A percentile compares a stretch with the other conserved stretches of the same genome.
phyloP scores from a whole-genome alignment of 805 yeast genomes.

The Sugiyamaella lignohabitans region DNA sequence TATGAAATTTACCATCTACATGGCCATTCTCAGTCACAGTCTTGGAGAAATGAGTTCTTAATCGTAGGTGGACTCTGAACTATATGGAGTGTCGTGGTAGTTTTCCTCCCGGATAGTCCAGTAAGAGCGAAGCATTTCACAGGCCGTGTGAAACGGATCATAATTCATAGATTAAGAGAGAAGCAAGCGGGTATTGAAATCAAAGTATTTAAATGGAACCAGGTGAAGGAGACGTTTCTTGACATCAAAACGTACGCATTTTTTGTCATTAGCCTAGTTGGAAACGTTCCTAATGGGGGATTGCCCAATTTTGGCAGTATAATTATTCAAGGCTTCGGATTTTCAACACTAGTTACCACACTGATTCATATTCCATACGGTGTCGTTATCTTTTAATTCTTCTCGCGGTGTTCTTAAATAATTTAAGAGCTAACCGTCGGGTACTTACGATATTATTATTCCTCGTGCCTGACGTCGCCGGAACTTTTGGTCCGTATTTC shows the following conservation, averaged over 20 bases:
- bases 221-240: conserved; percentile 38
- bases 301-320: background rate
- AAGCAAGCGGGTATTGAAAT: conserved; percentile 43
- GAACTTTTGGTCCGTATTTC: conserved; percentile 23
- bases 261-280: too few relatives aligned
- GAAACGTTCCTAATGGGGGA: conserved; percentile 3
- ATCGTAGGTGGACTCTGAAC: too few relatives aligned
- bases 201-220: conserved; percentile 36
- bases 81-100: too few relatives aligned
- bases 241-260: conserved; percentile 25
- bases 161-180: conserved; percentile 14
- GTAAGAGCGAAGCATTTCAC: conserved; percentile 37
- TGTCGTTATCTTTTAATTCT: too few relatives aligned
- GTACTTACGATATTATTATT: conserved; percentile 22
- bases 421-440: conserved; percentile 12
- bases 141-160: too few relatives aligned
- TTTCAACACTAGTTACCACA: background rate
- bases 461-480: conserved; percentile 32
- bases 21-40: too few relatives aligned
- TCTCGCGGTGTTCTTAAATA: conserved; percentile 27
- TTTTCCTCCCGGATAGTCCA: conserved; percentile 54
- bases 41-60: too few relatives aligned
- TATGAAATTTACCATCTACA: too few relatives aligned
- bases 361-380: conserved; percentile 1
- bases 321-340: conserved; percentile 3